Evolutionary conservation across 2,329 filamentous ascomycete genomes (phyloP), one percentile per base, ranked within the genome.

Genomic region (Sporothrix inflata): DNA sequence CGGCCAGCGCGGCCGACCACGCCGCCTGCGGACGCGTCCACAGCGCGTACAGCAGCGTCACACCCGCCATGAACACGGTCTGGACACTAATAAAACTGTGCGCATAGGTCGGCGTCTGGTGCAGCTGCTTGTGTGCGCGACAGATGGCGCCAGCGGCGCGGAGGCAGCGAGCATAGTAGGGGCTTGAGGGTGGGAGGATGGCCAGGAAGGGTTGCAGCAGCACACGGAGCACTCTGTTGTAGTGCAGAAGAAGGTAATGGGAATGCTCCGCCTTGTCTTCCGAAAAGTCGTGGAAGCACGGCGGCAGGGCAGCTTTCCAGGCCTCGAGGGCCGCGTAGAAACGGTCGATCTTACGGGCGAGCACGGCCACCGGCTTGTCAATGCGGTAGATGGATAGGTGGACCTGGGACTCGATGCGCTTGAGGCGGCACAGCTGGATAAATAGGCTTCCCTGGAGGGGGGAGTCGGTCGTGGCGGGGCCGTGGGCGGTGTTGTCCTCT

Each of bases 161-260:
- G 40, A 83, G 75, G 72, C 82, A 82, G 3, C 84, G 82, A 12
- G 81, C 79, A 72, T 85, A 84, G 72, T 84, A 84, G 0, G 83
- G 83, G 74, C 85, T 84, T 6, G 80, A 79, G 3, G 83, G 79
- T 4, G 82, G 79, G 6, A 87, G 78, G n/a, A 84, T 80, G 1
- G 82, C 81, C 1, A 86, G 77, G 71, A 87, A 86, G 2, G 85
- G 85, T 69, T 87, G 85, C n/a, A 87, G 80, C 0, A 87, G 78
- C 14, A 86, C 79, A 19, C 85, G 80, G 0, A 87, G 78, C 4
- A 84, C 83, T n/a, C 84, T 81, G 74, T 86, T 82, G 74, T 85
- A 87, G 74, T 86, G 84, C 12, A 86, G 79, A 75, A 85, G 80
- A 0, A 83, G 81, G 70, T 86, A 85, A 6, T 16, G 8, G 34